Evolutionary conservation across 2,329 filamentous ascomycete species (phyloP).

Genomic region (Aspergillus neotritici): DNA sequence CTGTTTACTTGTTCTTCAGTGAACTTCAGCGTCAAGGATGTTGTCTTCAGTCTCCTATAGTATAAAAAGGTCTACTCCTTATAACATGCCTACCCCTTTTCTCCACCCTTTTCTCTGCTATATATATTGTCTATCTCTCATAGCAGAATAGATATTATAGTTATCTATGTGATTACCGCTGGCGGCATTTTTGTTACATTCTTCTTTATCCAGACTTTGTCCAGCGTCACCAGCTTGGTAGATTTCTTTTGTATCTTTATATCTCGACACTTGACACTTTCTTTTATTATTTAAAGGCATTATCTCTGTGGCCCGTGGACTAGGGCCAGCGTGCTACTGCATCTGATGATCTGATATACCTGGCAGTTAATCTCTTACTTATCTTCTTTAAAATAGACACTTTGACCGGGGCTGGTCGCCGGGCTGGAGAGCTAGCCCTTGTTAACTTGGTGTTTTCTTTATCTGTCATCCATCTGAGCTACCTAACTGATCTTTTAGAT

Average conservation of each 20-base stretch:
- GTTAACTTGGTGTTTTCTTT: constrained; percentile 21
- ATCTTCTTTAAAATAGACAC: constrained; percentile 12
- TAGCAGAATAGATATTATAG: no score
- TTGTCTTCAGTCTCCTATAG: no score
- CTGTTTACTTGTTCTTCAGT: no score
- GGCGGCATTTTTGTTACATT: constrained; percentile 13
- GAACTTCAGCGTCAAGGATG: no score
- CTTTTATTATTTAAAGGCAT: constrained; percentile 14
- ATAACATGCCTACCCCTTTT: no score
- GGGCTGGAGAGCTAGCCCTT: constrained; percentile 16
- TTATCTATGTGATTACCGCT: constrained; percentile 15
- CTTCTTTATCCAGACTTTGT: constrained; percentile 7
- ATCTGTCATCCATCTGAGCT: constrained; percentile 13
- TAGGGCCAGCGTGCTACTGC: constrained; percentile 9
- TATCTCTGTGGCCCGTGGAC: constrained; percentile 14
- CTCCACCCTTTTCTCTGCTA: no score
- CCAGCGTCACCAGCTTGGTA: constrained; percentile 5
- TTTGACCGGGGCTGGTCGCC: constrained; percentile 9
- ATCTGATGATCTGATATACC: constrained; percentile 13
- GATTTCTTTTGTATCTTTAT: constrained; percentile 9
- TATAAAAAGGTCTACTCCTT: no score
- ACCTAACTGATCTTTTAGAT: constrained; percentile 15
- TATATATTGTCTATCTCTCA: no score
- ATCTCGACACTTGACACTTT: constrained; percentile 13
- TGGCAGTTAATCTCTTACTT: constrained; percentile 14